Evolutionary conservation across 2,329 filamentous ascomycete genomes (phyloP).

Genomic region (Geosmithia morbida): DNA sequence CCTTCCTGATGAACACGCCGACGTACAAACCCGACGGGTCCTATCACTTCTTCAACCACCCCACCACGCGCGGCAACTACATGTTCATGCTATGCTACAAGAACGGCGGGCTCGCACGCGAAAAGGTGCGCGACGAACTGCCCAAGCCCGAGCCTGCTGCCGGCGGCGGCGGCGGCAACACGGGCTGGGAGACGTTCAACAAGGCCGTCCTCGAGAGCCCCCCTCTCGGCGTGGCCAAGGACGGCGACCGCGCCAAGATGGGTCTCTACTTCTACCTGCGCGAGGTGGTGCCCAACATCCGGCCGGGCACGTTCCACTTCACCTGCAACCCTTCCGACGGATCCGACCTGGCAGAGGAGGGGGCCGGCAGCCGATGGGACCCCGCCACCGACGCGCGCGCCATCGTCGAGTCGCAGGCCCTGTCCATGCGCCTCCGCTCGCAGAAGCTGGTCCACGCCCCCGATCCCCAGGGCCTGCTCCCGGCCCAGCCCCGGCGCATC

Average conservation of each 20-base stretch:
- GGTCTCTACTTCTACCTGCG: slow-evolving; percentile 92
- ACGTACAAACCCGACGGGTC: slow-evolving; percentile 76
- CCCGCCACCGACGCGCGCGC: slow-evolving; percentile 60
- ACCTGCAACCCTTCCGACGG: slow-evolving; percentile 39
- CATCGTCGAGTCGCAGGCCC: slow-evolving; percentile 89
- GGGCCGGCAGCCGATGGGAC: slow-evolving; percentile 20
- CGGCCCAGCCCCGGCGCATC: slow-evolving; percentile 73
- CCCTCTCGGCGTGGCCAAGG: slow-evolving; percentile 44
- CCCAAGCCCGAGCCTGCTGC: slow-evolving; percentile 28
- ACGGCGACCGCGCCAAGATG: slow-evolving; percentile 53
- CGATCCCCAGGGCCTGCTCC: slow-evolving; percentile 30
- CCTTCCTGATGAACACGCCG: slow-evolving; percentile 95
- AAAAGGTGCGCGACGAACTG: slow-evolving; percentile 73
- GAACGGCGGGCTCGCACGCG: slow-evolving; percentile 86
- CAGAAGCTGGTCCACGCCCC: slow-evolving; percentile 53
- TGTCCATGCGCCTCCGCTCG: slow-evolving; percentile 79
- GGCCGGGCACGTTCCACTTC: slow-evolving; percentile 77
- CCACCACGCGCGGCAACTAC: slow-evolving; percentile 77
- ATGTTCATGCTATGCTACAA: slow-evolving; percentile 99
- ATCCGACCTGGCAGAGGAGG: slow-evolving; percentile 26
- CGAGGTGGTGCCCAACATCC: slow-evolving; percentile 89
- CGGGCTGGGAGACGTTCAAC: slow-evolving; percentile 71
- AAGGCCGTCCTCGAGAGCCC: slow-evolving; percentile 50
- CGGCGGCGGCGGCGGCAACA: slow-evolving; percentile 22
- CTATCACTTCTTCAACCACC: slow-evolving; percentile 98